Base-by-base conservation (phyloP, 768 basidiomycete genomes). In the Myochromella boudieri region DNA sequence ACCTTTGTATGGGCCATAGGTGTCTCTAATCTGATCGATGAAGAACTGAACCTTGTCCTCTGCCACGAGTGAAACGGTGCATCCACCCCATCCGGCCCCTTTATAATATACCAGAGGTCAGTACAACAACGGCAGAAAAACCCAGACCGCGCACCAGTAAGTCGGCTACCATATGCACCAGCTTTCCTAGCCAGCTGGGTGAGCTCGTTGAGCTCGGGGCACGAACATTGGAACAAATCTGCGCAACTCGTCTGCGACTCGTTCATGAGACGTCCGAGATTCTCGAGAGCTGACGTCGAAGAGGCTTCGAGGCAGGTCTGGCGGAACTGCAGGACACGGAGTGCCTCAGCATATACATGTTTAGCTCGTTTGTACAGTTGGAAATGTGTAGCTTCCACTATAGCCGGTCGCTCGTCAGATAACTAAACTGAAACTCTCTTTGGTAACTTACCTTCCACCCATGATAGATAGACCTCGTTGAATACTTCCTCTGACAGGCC, bases 71-170 rank as follows among this genome's bases (percentile, higher is more conserved):
- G 88, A 91, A 17, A 94, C 85, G 0, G 87, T 87, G 58, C 91
- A 93, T 4, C 92, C 92, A 28, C 93, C 93, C 91, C 91, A 95
- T 3, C 91, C 91, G 0, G 91, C 91, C 22, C 89, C 87, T 88
- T n/a, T 3, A 37, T 22, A 37, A 20, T 42, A 33, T 24, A 51
- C 37, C 2, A 15, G 11, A 12, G 32, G 49, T 15, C 38, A 38
- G 17, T 11, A 29, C 8, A 44, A 12, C 39, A 17, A 37, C 6
- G 24, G 12, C 11, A 15, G 26, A 26, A 6, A 38, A 15, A 36
- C 14, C 3, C 15, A 48, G 7, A 12, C 10, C 20, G 61, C 69
- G 40, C 44, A 84, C 90, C 90, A 15, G 93, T 95, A n/a, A 93
- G 70, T 20, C 92, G 78, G 54, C 84, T 84, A 5, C 92, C 93